Conservation (phyloP, 257 asterid genomes). For the Prunella vulgaris region DNA sequence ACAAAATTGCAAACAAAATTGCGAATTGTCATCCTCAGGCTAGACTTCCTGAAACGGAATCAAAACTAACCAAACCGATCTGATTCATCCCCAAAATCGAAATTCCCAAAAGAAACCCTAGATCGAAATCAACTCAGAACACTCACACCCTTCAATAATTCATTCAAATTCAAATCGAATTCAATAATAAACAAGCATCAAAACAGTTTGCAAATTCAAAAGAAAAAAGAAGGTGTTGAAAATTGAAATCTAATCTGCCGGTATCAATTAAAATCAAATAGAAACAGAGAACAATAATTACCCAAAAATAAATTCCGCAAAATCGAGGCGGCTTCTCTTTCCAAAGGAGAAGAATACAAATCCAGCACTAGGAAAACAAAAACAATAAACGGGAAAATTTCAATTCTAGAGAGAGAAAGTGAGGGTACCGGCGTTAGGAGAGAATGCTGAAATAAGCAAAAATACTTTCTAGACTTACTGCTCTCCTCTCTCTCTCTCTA, state of each 20-base stretch:
- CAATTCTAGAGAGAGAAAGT: slow-evolving; percentile 26
- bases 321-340: slow-evolving; percentile 3
- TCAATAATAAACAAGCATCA: not conserved
- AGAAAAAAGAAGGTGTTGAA: not conserved
- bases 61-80: slow-evolving; percentile 27
- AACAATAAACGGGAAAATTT: not conserved
- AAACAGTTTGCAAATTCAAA: not conserved
- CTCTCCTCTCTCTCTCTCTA: slow-evolving; percentile 1
- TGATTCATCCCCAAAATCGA: slow-evolving; percentile 14
- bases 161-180: slow-evolving; percentile 4
- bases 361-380: not conserved
- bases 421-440: slow-evolving; percentile 15
- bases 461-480: slow-evolving; percentile 22
- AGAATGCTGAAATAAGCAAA: slow-evolving; percentile 28
- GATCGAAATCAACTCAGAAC: slow-evolving; percentile 35
- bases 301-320: not conserved
- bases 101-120: slow-evolving; percentile 37
- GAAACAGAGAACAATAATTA: slow-evolving; percentile 13
- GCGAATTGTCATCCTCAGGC: not conserved
- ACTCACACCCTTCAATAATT: slow-evolving; percentile 10
- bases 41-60: not conserved
- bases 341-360: not conserved
- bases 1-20: slow-evolving; percentile 7
- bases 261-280: slow-evolving; percentile 1
- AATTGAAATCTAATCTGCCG: slow-evolving; percentile 9